These are phyloP conservation scores for Trypanosoma theileri DNA, from an alignment of 208 protist genomes.

Conservation along the genomic window DNA sequence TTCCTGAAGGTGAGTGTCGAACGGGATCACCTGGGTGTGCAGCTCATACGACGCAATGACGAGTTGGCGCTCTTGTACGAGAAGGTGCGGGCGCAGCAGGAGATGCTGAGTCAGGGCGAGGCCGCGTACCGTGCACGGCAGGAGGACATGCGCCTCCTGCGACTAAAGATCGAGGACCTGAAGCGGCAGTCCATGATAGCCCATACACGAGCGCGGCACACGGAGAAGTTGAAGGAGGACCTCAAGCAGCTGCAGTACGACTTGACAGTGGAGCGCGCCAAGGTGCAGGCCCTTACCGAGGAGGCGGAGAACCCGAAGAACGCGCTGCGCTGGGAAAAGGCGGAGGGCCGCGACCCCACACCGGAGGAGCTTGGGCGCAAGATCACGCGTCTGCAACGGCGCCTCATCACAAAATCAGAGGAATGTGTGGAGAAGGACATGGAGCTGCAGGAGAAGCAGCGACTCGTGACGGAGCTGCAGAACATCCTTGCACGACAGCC, in stretches of 20 bases:
- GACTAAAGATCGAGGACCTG: conserved; percentile 87
- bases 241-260: conserved; percentile 50
- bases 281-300: conserved; percentile 93
- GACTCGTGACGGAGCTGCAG: conserved; percentile 94
- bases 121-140: conserved; percentile 91
- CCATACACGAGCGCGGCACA: conserved; percentile 89
- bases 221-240: conserved; percentile 47
- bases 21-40: conserved; percentile 94
- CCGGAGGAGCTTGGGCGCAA: conserved; percentile 94
- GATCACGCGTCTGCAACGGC: conserved; percentile 94
- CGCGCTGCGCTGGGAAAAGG: conserved; percentile 87
- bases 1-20: conserved; percentile 95
- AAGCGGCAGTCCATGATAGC: conserved; percentile 72
- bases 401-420: conserved; percentile 97
- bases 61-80: conserved; percentile 98
- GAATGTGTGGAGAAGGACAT: conserved; percentile 96
- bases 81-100: conserved; percentile 96
- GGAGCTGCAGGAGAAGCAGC: conserved; percentile 94
- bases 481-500: conserved; percentile 94
- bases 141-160: conserved; percentile 70
- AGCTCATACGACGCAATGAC: conserved; percentile 98
- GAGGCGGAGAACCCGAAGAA: conserved; percentile 97
- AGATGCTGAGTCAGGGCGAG: conserved; percentile 93
- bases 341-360: conserved; percentile 93
- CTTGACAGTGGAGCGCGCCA: conserved; percentile 66